phyloP scores from a whole-genome alignment of 2,329 filamentous ascomycete species.

The Periconia macrospinosa region DNA sequence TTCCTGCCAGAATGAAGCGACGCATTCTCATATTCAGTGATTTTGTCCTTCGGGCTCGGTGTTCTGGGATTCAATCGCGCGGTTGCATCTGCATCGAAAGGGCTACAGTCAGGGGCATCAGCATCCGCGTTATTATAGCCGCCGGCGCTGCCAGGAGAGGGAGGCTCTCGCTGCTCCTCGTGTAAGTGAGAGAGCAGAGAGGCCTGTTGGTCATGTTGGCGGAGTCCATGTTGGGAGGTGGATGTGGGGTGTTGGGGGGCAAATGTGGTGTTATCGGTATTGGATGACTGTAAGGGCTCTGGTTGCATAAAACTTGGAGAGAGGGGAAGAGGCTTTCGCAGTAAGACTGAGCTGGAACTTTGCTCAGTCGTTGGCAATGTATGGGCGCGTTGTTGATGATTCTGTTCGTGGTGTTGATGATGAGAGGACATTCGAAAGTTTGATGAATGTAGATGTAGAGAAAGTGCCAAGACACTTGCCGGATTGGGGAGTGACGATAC shows the following conservation, averaged over 20 bases:
- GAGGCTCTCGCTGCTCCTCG: constrained; percentile 36
- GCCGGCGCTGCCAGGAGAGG: constrained; percentile 16
- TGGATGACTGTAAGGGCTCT: constrained; percentile 56
- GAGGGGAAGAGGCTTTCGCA: constrained; percentile 30
- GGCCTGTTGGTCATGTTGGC: constrained; percentile 49
- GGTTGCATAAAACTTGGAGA: constrained; percentile 65
- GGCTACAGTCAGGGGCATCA: constrained; percentile 22
- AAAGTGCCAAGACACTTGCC: constrained; percentile 6
- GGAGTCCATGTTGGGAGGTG: constrained; percentile 63
- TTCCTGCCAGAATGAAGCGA: constrained; percentile 42
- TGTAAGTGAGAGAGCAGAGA: constrained; percentile 38
- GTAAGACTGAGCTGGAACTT: constrained; percentile 57
- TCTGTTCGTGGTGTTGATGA: constrained; percentile 1
- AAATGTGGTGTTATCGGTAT: constrained; percentile 47
- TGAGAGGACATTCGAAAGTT: constrained; percentile 1
- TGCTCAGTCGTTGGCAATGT: constrained; percentile 36
- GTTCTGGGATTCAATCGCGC: constrained; percentile 37
- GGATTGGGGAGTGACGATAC: neutral
- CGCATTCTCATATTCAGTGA: constrained; percentile 59
- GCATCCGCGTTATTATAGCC: constrained; percentile 2
- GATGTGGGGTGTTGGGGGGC: constrained; percentile 36
- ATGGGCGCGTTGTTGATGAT: neutral
- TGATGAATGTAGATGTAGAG: neutral
- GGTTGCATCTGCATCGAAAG: constrained; percentile 14
- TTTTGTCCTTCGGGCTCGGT: constrained; percentile 52